Conservation (phyloP, 2,329 filamentous ascomycete genomes). For the Trichoderma cornu-damae region DNA sequence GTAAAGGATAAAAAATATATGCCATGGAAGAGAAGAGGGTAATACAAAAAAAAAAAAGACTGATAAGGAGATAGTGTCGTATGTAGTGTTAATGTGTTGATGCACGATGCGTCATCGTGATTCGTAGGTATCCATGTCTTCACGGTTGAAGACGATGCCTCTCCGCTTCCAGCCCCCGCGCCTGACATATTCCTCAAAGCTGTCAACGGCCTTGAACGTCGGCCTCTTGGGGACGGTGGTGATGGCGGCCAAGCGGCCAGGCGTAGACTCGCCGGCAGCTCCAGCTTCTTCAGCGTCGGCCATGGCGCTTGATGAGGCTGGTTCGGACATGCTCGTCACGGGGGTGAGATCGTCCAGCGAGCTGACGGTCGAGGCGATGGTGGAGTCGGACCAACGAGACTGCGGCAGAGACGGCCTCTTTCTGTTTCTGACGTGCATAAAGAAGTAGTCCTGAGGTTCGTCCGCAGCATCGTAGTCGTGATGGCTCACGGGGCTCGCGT, state of each 20-base stretch:
- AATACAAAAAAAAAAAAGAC: neutral
- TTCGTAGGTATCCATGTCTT: conserved; percentile 24
- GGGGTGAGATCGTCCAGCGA: conserved; percentile 25
- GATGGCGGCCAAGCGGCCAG: conserved; percentile 32
- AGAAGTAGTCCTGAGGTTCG: conserved; percentile 34
- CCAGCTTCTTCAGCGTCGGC: conserved; percentile 25
- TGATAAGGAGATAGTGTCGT: neutral
- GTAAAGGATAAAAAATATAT: conserved; percentile 2
- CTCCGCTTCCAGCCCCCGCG: conserved; percentile 42
- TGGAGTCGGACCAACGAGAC: conserved; percentile 42
- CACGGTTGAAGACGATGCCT: conserved; percentile 38
- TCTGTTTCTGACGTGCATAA: conserved; percentile 24
- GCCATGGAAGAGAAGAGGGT: neutral
- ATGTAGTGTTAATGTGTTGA: neutral
- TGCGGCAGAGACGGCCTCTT: conserved; percentile 31
- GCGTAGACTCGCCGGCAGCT: conserved; percentile 22
- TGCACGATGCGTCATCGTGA: neutral
- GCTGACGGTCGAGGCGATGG: conserved; percentile 34
- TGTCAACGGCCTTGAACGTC: conserved; percentile 36
- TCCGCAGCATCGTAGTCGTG: conserved; percentile 23
- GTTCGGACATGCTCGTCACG: conserved; percentile 6
- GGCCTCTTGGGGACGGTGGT: conserved; percentile 31
- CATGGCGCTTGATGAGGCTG: conserved; percentile 20
- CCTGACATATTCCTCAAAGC: conserved; percentile 40
- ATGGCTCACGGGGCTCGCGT: conserved; percentile 26